Base-by-base conservation (phyloP, 2,329 filamentous ascomycete species). In the Ophiostoma quercus region DNA sequence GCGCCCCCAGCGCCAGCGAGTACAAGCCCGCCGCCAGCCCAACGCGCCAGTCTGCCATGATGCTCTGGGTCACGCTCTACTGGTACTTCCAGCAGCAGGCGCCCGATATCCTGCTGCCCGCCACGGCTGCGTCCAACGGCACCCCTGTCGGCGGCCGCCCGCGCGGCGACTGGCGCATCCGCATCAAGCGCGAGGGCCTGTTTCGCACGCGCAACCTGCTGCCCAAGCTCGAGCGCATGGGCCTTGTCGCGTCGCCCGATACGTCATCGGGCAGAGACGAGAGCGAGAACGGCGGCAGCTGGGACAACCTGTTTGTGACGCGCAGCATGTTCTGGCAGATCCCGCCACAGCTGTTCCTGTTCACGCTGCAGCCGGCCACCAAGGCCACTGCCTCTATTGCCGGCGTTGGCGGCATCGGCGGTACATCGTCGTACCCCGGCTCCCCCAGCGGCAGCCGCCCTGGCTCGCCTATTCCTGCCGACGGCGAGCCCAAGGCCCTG, bases 81-180 rank as follows among this genome's bases (percentile, higher is more conserved):
- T 98, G 94, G 94, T 98, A 98, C 82, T 98, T 97, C 75, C 94
- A 97, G 80, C 92, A 96, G 78, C 85, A 88, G 0, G 85, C 90
- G 74, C 94, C 94, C 0, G 82, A 85, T 29, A 83, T 87, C 67
- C 77, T 95, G 43, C 83, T 84, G 22, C 43, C 73, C 12, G 91
- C 87, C 7, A 81, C 87, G 5, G 82, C 85, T 0, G 66, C 67
- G 14, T 91, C 89, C 1, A 85, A 84, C 73, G 78, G 83, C 70
- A 94, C 92, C 0, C 90, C 90, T 0, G 81, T 86, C 22, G 78
- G 80, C 5, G 94, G 91, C 5, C 89, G 87, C 73, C 94, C 94
- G 1, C 88, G 87, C 73, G 93, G 91, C 41, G 92, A 96, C 71
- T 98, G 94, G 94, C 85, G 87, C 70, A 90, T 98, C 75, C 88